Conservation (phyloP, 495 filamentous ascomycete species). For the Penicillium desertorum region DNA sequence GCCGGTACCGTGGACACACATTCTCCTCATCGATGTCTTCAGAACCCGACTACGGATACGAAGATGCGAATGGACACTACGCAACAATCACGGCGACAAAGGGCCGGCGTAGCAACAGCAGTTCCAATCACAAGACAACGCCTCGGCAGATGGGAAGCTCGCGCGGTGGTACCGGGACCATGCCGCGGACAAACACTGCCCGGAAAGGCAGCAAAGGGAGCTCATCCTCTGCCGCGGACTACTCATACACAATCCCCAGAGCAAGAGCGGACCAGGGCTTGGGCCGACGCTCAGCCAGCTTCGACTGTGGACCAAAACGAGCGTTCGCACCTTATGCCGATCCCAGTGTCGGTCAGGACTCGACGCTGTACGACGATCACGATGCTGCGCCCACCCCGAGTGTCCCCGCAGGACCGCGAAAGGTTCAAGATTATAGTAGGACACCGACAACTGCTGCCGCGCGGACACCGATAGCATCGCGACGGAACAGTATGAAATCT, state of each 20-base stretch:
- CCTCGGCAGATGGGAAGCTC: conserved; percentile 64
- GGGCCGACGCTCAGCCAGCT: conserved; percentile 71
- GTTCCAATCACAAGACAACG: conserved; percentile 67
- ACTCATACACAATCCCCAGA: conserved; percentile 45
- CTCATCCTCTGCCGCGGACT: conserved; percentile 67
- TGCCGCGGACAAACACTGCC: conserved; percentile 34
- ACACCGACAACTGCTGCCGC: conserved; percentile 47
- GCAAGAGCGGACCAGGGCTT: conserved; percentile 55
- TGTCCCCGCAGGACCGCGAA: conserved; percentile 75
- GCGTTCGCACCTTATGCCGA: conserved; percentile 34
- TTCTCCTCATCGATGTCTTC: conserved; percentile 71
- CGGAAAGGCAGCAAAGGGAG: conserved; percentile 72
- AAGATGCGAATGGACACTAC: conserved; percentile 63
- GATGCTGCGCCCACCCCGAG: conserved; percentile 90
- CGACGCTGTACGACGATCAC: conserved; percentile 53
- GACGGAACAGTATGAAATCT: conserved; percentile 64
- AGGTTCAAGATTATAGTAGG: conserved; percentile 38
- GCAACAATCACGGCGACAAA: conserved; percentile 48
- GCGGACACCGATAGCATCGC: conserved; percentile 41
- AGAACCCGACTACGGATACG: conserved; percentile 68
- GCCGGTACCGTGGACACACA: conserved; percentile 58
- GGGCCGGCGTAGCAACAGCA: conserved; percentile 77
- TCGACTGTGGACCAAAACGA: conserved; percentile 60
- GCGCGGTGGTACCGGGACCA: conserved; percentile 35
- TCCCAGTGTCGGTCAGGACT: conserved; percentile 23